Evolutionary conservation across 2,329 filamentous ascomycete genomes (phyloP), one percentile per base, ranked within the genome.

Genomic region (Diaporthe batatas): DNA sequence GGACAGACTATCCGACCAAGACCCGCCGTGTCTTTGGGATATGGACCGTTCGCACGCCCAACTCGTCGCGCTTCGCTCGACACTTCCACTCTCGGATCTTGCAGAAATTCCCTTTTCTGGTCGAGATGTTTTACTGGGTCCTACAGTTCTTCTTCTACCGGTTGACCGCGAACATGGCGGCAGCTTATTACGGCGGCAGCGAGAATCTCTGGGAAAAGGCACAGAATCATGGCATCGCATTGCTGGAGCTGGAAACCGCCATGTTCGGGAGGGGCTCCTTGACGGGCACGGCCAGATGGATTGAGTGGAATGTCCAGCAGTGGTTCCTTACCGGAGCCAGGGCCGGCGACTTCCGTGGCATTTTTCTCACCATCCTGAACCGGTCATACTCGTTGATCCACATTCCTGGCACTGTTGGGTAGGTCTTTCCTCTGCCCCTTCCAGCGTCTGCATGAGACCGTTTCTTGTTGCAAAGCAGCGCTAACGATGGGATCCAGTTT

Each of bases 51-150:
- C 76, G 81, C 12, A 90, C 85, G 4, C 89, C 88, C 18, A 90
- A 90, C 76, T 88, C 89, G 6, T 88, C 87, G 29, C 86, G 88
- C 16, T 91, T 91, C 80, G 83, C 86, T 65, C 82, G 86, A 70
- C 82, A 91, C 77, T 77, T 88, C 55, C 90, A 91, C 80, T 91
- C 88, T 73, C 85, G 89, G 34, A 83, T 91, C 68, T 81, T 92
- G 64, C 86, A 90, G 77, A 90, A 90, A 76, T 91, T 90, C 76
- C 91, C 91, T 6, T 93, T 93, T 78, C 80, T 93, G 70, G 86
- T 93, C 64, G 91, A 93, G 80, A 93, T 93, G 90, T 92, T 93
- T 80, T 93, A 93, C 82, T 93, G 91, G 91, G 85, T 87, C 55
- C 85, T 93, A 76, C 92, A 91, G 77, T 88, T 91, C 75, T 84